Evolutionary conservation across 2,329 filamentous ascomycete species (phyloP), one percentile per base, ranked within the genome.

Genomic region (Hypoxylon sp.): DNA sequence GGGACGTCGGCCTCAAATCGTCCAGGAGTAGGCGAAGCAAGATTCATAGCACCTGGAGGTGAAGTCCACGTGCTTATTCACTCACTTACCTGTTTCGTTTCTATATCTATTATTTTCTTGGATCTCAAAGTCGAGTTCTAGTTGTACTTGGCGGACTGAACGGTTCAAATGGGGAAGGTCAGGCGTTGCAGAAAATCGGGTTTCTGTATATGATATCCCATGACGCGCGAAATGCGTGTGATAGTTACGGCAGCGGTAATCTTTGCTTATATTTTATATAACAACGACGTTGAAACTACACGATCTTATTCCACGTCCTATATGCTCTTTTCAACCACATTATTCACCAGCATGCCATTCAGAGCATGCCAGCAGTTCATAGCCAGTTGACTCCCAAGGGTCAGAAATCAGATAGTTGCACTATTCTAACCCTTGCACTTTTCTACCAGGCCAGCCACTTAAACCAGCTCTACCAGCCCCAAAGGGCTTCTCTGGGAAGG

Each of bases 1-100:
- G 87, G 56, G 86, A 89, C 27, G 81, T 90, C 21, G 87, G 87
- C 7, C 78, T 90, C 72, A 88, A 88, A 78, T 74, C 78, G 62
- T 74, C 78, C 61, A 79, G 82, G 69, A 77, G 77, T 67, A 78
- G 81, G 54, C 80, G 86, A 58, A 75, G 78, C 67, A 84, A 80
- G 72, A 75, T 88, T 5, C 83, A 88, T 73, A 82, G 81, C 53
- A 88, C 86, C 19, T 88, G 87, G 86, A 81, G 84, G 75, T 86
- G 74, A 79, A 70, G 56, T 62, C 67, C 52, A 67, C 47, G 64
- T 58, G 58, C 51, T 63, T 39, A 53, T 55, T 59, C 56, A 55
- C 55, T 68, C 50, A 46, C 39, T 56, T 27, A 57, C 41, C 7
- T 46, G 53, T 56, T 41, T 67, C 53, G 30, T 43, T 70, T 64